Evolutionary conservation across 208 protist genomes (phyloP).

Genomic region (Leishmania major): DNA sequence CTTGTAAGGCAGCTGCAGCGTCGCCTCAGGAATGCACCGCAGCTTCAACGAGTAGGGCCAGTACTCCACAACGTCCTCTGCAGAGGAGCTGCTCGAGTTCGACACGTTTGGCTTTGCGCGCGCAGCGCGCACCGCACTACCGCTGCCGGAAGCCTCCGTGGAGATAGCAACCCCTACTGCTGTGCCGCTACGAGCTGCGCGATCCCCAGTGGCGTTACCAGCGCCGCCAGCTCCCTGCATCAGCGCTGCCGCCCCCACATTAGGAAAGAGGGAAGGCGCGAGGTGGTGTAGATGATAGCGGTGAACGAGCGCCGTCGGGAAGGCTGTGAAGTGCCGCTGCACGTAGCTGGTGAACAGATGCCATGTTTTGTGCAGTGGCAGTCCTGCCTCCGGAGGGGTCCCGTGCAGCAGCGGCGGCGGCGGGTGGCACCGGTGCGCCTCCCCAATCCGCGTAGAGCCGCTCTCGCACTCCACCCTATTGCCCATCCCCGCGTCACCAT

Average conservation of each 20-base stretch:
- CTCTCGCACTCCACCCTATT: background rate
- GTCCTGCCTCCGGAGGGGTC: background rate
- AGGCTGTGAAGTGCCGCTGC: conserved; percentile 62
- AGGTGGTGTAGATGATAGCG: conserved; percentile 80
- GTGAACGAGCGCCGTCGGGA: conserved; percentile 82
- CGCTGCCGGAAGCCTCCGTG: background rate
- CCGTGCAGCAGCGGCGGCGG: background rate
- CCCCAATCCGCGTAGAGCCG: background rate
- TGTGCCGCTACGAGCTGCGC: background rate
- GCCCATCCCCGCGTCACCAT: background rate
- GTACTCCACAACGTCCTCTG: conserved; percentile 9
- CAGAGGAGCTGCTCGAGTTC: background rate
- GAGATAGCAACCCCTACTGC: background rate
- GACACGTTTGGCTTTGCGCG: background rate
- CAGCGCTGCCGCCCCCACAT: background rate
- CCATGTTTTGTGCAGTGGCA: conserved; percentile 25
- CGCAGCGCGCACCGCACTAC: background rate
- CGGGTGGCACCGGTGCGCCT: background rate
- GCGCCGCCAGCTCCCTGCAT: background rate
- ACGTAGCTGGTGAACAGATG: conserved; percentile 71
- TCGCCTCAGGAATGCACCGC: conserved; percentile 38
- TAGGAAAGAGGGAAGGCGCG: conserved; percentile 64
- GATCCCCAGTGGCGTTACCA: background rate
- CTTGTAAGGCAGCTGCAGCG: conserved; percentile 9
- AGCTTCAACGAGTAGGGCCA: conserved; percentile 72